Base-by-base conservation (phyloP, 441 rosid species). In the Melastoma candidum region DNA sequence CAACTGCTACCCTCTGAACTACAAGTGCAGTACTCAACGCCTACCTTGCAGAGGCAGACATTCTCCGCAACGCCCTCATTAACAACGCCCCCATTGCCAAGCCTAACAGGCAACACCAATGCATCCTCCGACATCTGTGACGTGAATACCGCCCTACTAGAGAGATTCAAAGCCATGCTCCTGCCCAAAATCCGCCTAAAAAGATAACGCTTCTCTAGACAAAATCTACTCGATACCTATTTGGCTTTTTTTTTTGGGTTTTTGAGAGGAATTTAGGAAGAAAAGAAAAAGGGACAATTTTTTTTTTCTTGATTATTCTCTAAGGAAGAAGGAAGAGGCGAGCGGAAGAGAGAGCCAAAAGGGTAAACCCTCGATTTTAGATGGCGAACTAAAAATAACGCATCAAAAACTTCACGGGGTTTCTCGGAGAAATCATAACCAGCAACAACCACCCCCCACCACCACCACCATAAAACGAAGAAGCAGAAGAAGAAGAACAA, bases 301-400 rank as follows among this genome's bases (percentile, higher is more conserved):
- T 29, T 29, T 29, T 7, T 29, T 29, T 3, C 7, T 29, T 29
- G 22, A 17, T 17, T 17, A 17, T 29, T 29, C 36, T 29, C 1
- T 11, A 8, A 50, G 12, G 53, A 46, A 44, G 9, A 58, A 12
- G 49, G 24, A 22, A 2, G 13, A 9, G n/a, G 32, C 22, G 25
- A 36, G 50, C 2, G 26, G 50, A 17, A 22, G 48, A 12, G 57
- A 12, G 29, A 48, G 7, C 47, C 59, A 61, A 57, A 68, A 79
- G 76, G 72, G 85, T 75, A 83, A 73, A 79, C 87, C 80, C 96
- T 82, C 82, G 70, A 87, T 83, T 92, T 76, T 69, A 74, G 90
- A 73, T 79, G 80, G 78, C 95, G 70, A 80, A 78, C 85, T 76
- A 87, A 85, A 82, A 14, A 92, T 73, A 73, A 73, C 82, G 87